phyloP scores from a whole-genome alignment of 495 filamentous ascomycete species.

The Daldinia vernicosa region DNA sequence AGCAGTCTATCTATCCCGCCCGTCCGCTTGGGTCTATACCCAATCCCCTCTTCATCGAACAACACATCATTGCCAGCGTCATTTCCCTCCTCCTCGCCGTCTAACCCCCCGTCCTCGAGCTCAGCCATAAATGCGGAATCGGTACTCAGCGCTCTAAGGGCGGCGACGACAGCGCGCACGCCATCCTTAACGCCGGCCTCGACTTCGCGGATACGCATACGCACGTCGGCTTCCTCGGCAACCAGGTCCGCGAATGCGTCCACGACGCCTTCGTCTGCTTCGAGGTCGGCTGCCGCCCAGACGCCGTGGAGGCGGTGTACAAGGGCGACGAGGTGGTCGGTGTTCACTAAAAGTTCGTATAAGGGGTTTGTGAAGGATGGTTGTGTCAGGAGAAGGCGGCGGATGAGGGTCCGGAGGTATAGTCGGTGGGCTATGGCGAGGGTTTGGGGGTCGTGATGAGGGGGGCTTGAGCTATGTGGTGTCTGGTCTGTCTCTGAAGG shows the following conservation, averaged over 20 bases:
- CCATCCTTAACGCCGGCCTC: slow-evolving; percentile 64
- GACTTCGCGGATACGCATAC: slow-evolving; percentile 63
- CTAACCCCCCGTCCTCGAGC: slow-evolving; percentile 44
- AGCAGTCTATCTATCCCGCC: slow-evolving; percentile 81
- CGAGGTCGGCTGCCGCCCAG: slow-evolving; percentile 77
- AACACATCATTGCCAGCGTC: slow-evolving; percentile 14
- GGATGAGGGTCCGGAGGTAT: slow-evolving; percentile 73
- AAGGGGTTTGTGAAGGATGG: slow-evolving; percentile 73
- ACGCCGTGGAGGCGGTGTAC: slow-evolving; percentile 74
- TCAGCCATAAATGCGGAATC: slow-evolving; percentile 40
- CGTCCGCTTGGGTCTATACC: slow-evolving; percentile 69
- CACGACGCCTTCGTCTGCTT: slow-evolving; percentile 79
- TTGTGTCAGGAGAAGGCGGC: slow-evolving; percentile 76
- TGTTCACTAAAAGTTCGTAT: slow-evolving; percentile 72
- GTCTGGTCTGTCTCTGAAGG: slow-evolving; percentile 7
- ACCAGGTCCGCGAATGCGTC: slow-evolving; percentile 75
- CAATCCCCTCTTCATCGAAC: slow-evolving; percentile 48
- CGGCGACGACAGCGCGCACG: slow-evolving; percentile 68
- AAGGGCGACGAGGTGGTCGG: slow-evolving; percentile 80
- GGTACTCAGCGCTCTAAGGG: slow-evolving; percentile 52
- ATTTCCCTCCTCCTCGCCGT: slow-evolving; percentile 36
- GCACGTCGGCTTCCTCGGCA: slow-evolving; percentile 72
- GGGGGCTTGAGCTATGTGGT: slow-evolving; percentile 4
- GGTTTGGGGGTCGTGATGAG: slow-evolving; percentile 77
- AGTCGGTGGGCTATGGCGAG: slow-evolving; percentile 78